phyloP scores from a whole-genome alignment of 1,284 basidiomycete genomes.

The Amylostereum areolatum region DNA sequence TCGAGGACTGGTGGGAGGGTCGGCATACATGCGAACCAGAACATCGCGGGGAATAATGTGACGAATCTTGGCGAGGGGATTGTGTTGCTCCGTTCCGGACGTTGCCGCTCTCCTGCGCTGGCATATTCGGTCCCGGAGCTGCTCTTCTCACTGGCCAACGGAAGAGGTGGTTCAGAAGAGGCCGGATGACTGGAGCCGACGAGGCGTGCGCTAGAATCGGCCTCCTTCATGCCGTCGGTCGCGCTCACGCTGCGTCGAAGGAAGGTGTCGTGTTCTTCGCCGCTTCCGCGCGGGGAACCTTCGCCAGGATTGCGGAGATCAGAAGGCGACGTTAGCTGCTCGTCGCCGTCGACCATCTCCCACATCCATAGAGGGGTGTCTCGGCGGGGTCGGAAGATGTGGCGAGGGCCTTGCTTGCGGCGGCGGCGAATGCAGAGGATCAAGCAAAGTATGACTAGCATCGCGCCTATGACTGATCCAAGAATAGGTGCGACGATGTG shows the following conservation, averaged over 20 bases:
- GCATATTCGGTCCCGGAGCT: not conserved
- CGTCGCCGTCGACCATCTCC: conserved; percentile 10
- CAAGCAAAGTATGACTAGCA: conserved; percentile 43
- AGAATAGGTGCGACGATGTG: conserved; percentile 20
- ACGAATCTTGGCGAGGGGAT: conserved; percentile 11
- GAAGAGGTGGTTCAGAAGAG: conserved; percentile 18
- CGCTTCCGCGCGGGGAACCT: conserved; percentile 58
- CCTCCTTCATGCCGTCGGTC: conserved; percentile 2
- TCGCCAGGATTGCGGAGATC: conserved; percentile 42
- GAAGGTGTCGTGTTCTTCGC: conserved; percentile 62
- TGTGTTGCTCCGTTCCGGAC: not conserved
- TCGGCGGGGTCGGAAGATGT: conserved; percentile 6
- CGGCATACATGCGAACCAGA: conserved; percentile 20
- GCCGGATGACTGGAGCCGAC: conserved; percentile 12
- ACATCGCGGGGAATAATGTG: conserved; percentile 27
- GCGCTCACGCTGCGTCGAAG: conserved; percentile 29
- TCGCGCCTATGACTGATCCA: conserved; percentile 24
- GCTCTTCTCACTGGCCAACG: conserved; percentile 16
- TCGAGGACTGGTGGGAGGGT: conserved; percentile 14
- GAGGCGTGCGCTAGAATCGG: conserved; percentile 17
- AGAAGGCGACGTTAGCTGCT: conserved; percentile 9
- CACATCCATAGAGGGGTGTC: conserved; percentile 13
- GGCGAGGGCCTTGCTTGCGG: conserved; percentile 30
- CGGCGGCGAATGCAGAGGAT: conserved; percentile 47
- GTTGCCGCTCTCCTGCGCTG: not conserved